A percentile compares a stretch with the other conserved stretches of the same genome.
Conservation (phyloP, 345 rosid species). For the Eucalyptus cladocalyx region DNA sequence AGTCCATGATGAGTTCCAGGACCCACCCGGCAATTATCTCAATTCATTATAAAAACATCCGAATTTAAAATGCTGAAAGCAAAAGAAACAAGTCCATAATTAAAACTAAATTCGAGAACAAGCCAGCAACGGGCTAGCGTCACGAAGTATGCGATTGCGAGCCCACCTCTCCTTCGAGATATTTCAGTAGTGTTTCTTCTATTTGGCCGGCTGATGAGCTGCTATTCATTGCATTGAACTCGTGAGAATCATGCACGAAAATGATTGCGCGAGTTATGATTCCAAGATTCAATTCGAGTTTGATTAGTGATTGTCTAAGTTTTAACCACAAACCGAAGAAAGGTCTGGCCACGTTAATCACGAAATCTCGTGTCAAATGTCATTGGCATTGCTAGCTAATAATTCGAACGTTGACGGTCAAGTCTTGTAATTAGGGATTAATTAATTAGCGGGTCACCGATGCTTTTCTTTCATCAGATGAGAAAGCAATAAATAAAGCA, state of each 20-base stretch:
- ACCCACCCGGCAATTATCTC: not conserved
- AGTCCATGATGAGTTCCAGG: not conserved
- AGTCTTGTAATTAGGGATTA: not conserved
- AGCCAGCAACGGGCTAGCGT: not conserved
- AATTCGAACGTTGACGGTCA: not conserved
- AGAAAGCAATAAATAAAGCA: not conserved
- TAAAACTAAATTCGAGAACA: not conserved
- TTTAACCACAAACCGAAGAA: not conserved
- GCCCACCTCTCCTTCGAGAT: not conserved
- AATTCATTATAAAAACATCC: not conserved
- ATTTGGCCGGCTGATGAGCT: not conserved
- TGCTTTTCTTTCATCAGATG: not conserved
- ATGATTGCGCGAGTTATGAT: accelerated
- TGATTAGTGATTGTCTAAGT: not conserved
- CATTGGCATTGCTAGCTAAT: not conserved
- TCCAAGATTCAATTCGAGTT: not conserved
- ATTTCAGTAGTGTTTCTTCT: not conserved
- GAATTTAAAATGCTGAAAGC: not conserved
- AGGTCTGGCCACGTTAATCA: not conserved
- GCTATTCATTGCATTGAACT: not conserved
- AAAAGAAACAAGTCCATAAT: not conserved
- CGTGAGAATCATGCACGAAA: not conserved
- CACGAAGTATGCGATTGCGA: not conserved
- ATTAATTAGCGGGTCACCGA: not conserved
- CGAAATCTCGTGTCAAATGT: not conserved